Evolutionary conservation across 2,329 filamentous ascomycete genomes (phyloP).

Genomic region (Colletotrichum caudatum): DNA sequence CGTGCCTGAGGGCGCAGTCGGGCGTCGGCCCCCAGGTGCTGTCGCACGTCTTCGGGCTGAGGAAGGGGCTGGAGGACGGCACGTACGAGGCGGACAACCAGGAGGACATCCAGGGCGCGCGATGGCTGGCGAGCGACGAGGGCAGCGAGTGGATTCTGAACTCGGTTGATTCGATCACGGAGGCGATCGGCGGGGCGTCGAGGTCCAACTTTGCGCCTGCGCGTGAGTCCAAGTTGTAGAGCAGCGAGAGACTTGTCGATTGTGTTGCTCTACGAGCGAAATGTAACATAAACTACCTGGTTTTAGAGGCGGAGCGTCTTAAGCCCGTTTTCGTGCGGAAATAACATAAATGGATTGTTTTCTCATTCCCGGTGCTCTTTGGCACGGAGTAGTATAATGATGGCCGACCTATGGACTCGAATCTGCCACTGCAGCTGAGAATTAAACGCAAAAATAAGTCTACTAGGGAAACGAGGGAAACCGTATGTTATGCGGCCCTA

Average conservation of each 20-base stretch:
- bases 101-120: constrained; percentile 50
- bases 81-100: constrained; percentile 54
- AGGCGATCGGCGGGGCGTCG: constrained; percentile 57
- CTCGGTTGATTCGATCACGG: constrained; percentile 59
- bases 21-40: constrained; percentile 86
- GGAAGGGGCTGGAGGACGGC: constrained; percentile 80
- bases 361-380: background rate
- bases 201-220: constrained; percentile 36
- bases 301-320: background rate
- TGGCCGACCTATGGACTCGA: background rate
- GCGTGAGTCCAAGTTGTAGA: constrained; percentile 36
- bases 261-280: background rate
- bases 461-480: background rate
- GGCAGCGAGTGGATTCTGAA: constrained; percentile 61
- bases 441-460: background rate
- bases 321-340: background rate
- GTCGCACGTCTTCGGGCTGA: constrained; percentile 83
- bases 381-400: background rate
- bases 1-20: constrained; percentile 81
- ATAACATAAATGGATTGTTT: background rate
- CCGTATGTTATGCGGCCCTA: background rate
- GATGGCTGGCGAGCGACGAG: constrained; percentile 60
- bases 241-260: too few relatives aligned
- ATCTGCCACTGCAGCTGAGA: background rate
- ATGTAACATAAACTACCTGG: constrained; percentile 27